phyloP scores from a whole-genome alignment of 441 rosid genomes.

The Pelargonium australe region DNA sequence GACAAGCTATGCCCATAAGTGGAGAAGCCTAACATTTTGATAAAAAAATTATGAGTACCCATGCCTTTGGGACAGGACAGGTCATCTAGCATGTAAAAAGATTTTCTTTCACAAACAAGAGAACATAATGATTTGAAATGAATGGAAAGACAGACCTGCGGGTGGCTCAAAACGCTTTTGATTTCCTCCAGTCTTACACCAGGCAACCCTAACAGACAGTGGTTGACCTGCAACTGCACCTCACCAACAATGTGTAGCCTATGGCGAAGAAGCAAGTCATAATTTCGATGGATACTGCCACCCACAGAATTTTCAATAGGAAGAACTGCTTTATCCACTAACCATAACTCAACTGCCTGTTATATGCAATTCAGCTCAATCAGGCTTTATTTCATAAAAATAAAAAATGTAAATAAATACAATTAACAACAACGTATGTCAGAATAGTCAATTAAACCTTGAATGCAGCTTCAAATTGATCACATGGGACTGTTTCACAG shows the following conservation, averaged over 20 bases:
- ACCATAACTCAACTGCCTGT: slow-evolving; percentile 93
- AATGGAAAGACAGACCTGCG: slow-evolving; percentile 49
- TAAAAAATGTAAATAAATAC: not conserved
- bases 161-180: slow-evolving; percentile 77
- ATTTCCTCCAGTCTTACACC: slow-evolving; percentile 63
- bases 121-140: not conserved
- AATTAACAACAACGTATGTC: no score
- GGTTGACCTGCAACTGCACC: slow-evolving; percentile 70
- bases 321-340: slow-evolving; percentile 85
- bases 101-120: not conserved
- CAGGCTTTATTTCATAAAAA: not conserved
- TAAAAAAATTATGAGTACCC: not conserved
- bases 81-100: not conserved
- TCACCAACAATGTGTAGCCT: slow-evolving; percentile 93
- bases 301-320: slow-evolving; percentile 91
- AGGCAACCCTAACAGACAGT: slow-evolving; percentile 78
- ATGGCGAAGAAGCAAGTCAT: slow-evolving; percentile 91
- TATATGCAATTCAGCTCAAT: slow-evolving; percentile 18
- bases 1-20: not conserved
- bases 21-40: slow-evolving; percentile 1
- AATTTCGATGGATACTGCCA: slow-evolving; percentile 92
- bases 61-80: not conserved
- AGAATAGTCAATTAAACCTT: slow-evolving; percentile 40
- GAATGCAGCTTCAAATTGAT: slow-evolving; percentile 76
- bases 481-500: slow-evolving; percentile 89